These are phyloP conservation scores for Penicillium antarcticum DNA, from an alignment of 495 filamentous ascomycete genomes.

Conservation along the genomic window DNA sequence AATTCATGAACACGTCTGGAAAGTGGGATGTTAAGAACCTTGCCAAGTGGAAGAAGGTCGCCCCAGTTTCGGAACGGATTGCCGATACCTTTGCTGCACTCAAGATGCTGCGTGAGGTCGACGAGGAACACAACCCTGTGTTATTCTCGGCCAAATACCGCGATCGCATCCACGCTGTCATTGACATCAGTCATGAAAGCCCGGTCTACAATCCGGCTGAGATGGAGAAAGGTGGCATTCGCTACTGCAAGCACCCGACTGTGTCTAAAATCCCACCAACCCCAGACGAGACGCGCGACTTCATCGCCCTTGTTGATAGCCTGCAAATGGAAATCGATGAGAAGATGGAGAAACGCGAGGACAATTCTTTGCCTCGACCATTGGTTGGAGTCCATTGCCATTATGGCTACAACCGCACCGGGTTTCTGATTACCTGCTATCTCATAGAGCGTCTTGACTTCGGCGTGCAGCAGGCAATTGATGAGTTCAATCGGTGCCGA, in stretches of 20 bases:
- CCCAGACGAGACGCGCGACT: slow-evolving; percentile 68
- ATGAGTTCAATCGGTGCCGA: slow-evolving; percentile 68
- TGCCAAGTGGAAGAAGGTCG: slow-evolving; percentile 79
- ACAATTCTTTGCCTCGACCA: slow-evolving; percentile 44
- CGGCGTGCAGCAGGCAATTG: slow-evolving; percentile 71
- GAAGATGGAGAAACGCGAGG: slow-evolving; percentile 37
- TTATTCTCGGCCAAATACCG: slow-evolving; percentile 68
- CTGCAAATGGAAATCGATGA: slow-evolving; percentile 48
- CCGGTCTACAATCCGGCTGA: slow-evolving; percentile 81
- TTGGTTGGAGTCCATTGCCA: slow-evolving; percentile 87
- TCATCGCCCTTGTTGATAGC: slow-evolving; percentile 75
- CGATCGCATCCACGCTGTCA: slow-evolving; percentile 64
- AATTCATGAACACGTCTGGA: slow-evolving; percentile 77
- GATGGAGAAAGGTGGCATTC: slow-evolving; percentile 67
- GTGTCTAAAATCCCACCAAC: slow-evolving; percentile 89
- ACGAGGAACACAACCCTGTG: slow-evolving; percentile 76
- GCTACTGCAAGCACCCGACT: slow-evolving; percentile 85
- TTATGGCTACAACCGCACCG: slow-evolving; percentile 90
- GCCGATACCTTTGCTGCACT: slow-evolving; percentile 73
- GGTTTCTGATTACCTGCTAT: slow-evolving; percentile 89
- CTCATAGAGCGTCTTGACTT: slow-evolving; percentile 77
- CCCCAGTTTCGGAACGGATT: slow-evolving; percentile 74
- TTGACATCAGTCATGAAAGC: slow-evolving; percentile 85
- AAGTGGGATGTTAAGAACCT: slow-evolving; percentile 99
- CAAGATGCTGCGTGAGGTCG: slow-evolving; percentile 84